Base-by-base conservation (phyloP, 1,284 basidiomycete species). In the Irpex sp. region DNA sequence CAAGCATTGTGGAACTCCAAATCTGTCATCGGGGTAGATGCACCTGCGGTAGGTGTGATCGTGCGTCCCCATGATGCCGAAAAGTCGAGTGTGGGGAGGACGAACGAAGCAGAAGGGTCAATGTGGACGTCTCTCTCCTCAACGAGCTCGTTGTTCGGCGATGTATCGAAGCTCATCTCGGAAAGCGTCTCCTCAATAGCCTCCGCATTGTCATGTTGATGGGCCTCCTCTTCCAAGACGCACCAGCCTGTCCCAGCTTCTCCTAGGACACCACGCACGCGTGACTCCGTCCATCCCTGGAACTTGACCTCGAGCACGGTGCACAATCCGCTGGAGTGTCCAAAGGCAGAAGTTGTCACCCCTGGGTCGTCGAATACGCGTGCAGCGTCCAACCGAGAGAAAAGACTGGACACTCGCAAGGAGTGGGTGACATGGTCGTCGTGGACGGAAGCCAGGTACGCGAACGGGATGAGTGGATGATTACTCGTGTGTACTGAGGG, bases 191-290 rank as follows among this genome's bases (percentile, higher is more conserved):
- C 71, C 45, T 75, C 74, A 63, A 73, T 67, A 23, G 65, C 64
- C 28, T 33, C 28, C n/a, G 67, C 66, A 2, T 63, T 53, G 36
- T 73, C 78, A n/a, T 73, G 73, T 35, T 72, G 70, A 59, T 70
- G 64, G 1, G 79, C 74, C 72, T 33, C 28, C 28, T 90, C 88
- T 68, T 88, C 83, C 10, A 91, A 69, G 0, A 80, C 77, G 73
- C 88, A 91, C 89, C 90, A 91, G 0, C 85, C 86, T 4, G 77
- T 81, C 18, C 85, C 82, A 37, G 82, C 83, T 69, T 88, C 84
- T 12, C 89, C 89, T 18, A 91, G 78, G 28, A 90, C 78, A 53
- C 80, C 71, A 47, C 86, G 76, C 5, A 92, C 88, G 58, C 81
- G 79, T 14, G 73, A 74, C 61, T 78, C 79, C 2, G 79, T 81